A percentile compares a stretch with the other conserved stretches of the same genome.
These are phyloP conservation scores for Leccinum pellstonianum DNA, from an alignment of 768 basidiomycete species.

Conservation along the genomic window DNA sequence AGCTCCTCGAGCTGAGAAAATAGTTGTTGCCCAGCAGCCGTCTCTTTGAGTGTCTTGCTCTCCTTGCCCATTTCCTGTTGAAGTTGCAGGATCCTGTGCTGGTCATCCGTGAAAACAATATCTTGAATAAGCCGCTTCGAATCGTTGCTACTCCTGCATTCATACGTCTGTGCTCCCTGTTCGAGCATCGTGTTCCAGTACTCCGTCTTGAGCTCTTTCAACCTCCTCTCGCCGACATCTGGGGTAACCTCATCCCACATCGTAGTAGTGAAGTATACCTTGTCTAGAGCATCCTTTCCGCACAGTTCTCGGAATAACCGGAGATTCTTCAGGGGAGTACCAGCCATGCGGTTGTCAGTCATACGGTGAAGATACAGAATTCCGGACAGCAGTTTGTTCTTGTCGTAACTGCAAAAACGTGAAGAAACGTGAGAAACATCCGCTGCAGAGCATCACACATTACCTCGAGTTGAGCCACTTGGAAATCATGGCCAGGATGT, in stretches of 20 bases:
- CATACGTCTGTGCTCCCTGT: conserved; percentile 6
- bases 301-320: conserved; percentile 32
- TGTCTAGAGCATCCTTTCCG: conserved; percentile 28
- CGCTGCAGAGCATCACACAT: background rate
- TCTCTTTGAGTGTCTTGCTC: background rate
- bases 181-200: conserved; percentile 1
- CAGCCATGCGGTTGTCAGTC: conserved; percentile 38
- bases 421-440: background rate
- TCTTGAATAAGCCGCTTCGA: background rate
- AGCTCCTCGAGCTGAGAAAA: background rate
- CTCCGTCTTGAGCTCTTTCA: conserved; percentile 1
- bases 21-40: background rate
- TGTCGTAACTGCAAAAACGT: conserved; percentile 8
- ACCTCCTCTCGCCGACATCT: conserved; percentile 21
- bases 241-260: conserved; percentile 26
- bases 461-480: conserved; percentile 18
- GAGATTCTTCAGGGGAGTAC: conserved; percentile 34
- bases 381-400: conserved; percentile 25
- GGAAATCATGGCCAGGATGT: conserved; percentile 12
- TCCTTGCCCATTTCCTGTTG: background rate
- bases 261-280: conserved; percentile 36
- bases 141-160: background rate
- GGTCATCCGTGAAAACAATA: background rate
- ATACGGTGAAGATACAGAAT: conserved; percentile 44
- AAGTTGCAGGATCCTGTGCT: background rate